These are phyloP conservation scores for Glarea lozoyensis DNA, from an alignment of 495 filamentous ascomycete genomes.

Conservation along the genomic window DNA sequence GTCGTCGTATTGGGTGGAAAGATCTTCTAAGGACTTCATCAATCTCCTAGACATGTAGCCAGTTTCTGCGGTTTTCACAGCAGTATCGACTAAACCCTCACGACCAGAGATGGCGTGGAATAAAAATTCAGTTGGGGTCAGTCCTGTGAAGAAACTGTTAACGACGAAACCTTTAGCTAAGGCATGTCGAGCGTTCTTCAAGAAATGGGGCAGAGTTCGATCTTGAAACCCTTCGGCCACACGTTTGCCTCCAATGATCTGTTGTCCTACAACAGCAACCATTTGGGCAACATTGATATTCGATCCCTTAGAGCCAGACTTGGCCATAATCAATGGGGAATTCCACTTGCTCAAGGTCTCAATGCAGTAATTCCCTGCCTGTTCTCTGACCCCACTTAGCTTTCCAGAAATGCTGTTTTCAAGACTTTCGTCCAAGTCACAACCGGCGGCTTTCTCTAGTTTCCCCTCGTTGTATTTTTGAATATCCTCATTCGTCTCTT, in stretches of 20 bases:
- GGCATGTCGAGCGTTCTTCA: slow-evolving; percentile 82
- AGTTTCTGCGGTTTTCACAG: slow-evolving; percentile 97
- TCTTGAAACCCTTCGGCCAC: slow-evolving; percentile 96
- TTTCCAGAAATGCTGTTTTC: slow-evolving; percentile 87
- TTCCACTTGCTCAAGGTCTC: slow-evolving; percentile 83
- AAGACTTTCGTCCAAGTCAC: slow-evolving; percentile 82
- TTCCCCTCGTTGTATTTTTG: slow-evolving; percentile 65
- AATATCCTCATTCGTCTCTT: slow-evolving; percentile 78
- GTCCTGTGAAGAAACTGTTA: slow-evolving; percentile 96
- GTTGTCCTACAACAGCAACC: slow-evolving; percentile 94
- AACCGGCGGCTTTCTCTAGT: slow-evolving; percentile 76
- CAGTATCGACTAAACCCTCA: slow-evolving; percentile 99
- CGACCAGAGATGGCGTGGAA: slow-evolving; percentile 98
- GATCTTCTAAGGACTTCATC: slow-evolving; percentile 96
- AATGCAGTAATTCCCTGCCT: slow-evolving; percentile 88
- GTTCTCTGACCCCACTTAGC: slow-evolving; percentile 79
- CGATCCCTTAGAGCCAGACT: slow-evolving; percentile 89
- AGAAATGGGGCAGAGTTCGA: slow-evolving; percentile 87
- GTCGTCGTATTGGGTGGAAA: slow-evolving; percentile 84
- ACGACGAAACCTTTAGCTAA: slow-evolving; percentile 93
- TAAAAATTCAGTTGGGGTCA: slow-evolving; percentile 83
- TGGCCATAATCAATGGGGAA: slow-evolving; percentile 92
- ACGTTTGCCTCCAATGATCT: slow-evolving; percentile 91
- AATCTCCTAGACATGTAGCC: slow-evolving; percentile 97
- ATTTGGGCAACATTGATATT: slow-evolving; percentile 98